Evolutionary conservation across 352 stramenopile genomes (phyloP).

Genomic region (Thalassiosira livingstoniorum): DNA sequence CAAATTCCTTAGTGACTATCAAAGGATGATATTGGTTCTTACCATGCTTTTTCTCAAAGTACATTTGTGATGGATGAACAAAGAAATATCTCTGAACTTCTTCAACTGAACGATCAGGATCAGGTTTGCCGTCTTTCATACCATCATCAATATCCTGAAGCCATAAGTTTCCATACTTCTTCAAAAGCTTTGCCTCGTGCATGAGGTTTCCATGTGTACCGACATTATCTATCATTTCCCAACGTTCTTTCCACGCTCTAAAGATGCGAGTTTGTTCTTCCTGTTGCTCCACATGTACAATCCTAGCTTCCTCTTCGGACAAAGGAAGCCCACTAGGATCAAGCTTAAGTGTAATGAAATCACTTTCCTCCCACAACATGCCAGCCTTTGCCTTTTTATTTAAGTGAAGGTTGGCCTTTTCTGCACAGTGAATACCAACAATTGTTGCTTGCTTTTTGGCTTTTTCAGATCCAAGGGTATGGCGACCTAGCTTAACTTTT

Average conservation of each 20-base stretch:
- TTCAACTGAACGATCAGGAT: too few species aligned
- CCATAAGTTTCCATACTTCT: slow-evolving; percentile 10
- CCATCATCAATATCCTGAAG: too few species aligned
- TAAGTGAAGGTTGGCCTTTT: neutral
- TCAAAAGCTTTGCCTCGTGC: neutral
- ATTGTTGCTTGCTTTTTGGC: slow-evolving; percentile 9
- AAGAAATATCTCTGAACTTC: too few species aligned
- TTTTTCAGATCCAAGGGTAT: slow-evolving; percentile 13
- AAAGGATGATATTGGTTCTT: too few species aligned
- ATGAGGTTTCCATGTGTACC: slow-evolving; percentile 6
- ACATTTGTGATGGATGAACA: too few species aligned
- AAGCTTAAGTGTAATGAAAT: slow-evolving; percentile 20
- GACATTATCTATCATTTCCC: slow-evolving; percentile 22
- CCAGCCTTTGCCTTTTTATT: neutral
- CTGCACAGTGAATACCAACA: neutral
- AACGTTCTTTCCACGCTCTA: slow-evolving; percentile 20
- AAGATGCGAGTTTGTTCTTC: slow-evolving; percentile 10
- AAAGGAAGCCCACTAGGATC: neutral
- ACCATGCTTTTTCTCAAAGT: too few species aligned
- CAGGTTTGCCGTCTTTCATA: too few species aligned
- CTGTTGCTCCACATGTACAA: neutral
- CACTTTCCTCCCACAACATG: slow-evolving; percentile 15
- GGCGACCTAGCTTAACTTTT: slow-evolving; percentile 15
- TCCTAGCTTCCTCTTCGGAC: neutral
- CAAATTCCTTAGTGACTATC: too few species aligned